These are phyloP conservation scores for Syzygium aqueum DNA, from an alignment of 345 rosid species.

Conservation along the genomic window DNA sequence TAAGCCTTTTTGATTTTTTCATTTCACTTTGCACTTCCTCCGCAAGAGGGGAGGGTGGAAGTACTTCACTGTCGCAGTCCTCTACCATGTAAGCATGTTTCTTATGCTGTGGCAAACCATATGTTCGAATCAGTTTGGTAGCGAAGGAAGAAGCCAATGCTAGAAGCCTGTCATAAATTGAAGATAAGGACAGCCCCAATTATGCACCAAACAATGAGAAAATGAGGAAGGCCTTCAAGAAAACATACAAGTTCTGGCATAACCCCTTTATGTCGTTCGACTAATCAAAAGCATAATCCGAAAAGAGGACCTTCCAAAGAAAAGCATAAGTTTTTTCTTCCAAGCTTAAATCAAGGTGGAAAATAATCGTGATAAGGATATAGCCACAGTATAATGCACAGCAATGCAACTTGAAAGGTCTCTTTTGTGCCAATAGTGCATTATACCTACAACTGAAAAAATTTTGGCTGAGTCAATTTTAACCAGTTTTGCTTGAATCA, in stretches of 20 bases:
- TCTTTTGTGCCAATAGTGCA: not conserved
- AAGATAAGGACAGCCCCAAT: conserved; percentile 5
- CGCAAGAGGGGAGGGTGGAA: conserved; percentile 44
- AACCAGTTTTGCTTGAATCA: not conserved
- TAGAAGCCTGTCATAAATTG: conserved; percentile 57
- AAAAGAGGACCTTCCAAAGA: not conserved
- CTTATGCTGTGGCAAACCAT: conserved; percentile 56
- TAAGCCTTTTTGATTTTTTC: conserved; percentile 42
- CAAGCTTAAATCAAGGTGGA: not conserved
- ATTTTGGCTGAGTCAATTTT: not conserved
- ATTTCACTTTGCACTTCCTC: conserved; percentile 26
- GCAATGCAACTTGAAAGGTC: not conserved
- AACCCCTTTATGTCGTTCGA: not conserved
- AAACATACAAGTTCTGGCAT: not conserved
- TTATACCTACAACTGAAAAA: not conserved
- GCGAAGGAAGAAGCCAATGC: conserved; percentile 67
- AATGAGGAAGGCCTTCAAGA: not conserved
- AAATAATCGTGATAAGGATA: not conserved
- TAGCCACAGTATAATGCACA: not conserved
- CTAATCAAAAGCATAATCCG: not conserved
- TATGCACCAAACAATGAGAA: not conserved
- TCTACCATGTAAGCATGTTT: conserved; percentile 28
- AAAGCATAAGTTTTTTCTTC: not conserved
- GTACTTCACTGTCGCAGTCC: conserved; percentile 20
- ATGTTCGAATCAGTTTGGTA: conserved; percentile 71